Base-by-base conservation (phyloP, 2,329 filamentous ascomycete genomes). In the Fusarium goolgardi region DNA sequence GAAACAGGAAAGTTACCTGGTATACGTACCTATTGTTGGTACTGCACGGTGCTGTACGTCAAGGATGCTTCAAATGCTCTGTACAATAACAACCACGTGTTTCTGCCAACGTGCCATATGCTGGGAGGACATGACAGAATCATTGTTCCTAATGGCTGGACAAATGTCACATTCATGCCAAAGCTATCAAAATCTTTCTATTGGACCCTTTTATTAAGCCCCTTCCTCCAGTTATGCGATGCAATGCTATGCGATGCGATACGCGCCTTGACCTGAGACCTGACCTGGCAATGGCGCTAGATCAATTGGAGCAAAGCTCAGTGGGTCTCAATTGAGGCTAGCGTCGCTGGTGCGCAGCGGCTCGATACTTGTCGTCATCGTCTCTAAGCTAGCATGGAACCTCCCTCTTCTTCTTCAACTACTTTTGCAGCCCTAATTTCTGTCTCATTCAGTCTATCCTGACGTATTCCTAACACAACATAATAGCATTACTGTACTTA, bases 351-450 rank as follows among this genome's bases (percentile, higher is more conserved):
- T 35, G 55, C 37, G 37, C n/a, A 52, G 71, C 73, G 72, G 72
- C 69, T 73, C 67, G 55, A 72, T 60, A 71, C 65, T 57, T 71
- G 71, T 74, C 72, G 73, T 75, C 71, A 74, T 59, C 63, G 40
- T 39, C 49, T 47, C 34, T 53, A 44, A 44, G 45, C 52, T 59
- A 68, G 59, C 55, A 66, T 59, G 57, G 58, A 67, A 62, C 54
- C 60, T 67, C 51, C 56, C 59, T 49, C 66, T 34, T 59, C 58
- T 60, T 64, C 47, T 45, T 50, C 46, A 49, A 54, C 51, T 45
- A 56, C 55, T 68, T 61, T 60, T 40, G 46, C 47, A 44, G 43
- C 58, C 46, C 55, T 70, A 67, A 41, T 53, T 45, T 59, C 59
- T 50, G 39, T 54, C 56, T 53, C 52, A 58, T 63, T 53, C 46